Conservation (phyloP, 108 stramenopile genomes). For the Seminavis robusta region DNA sequence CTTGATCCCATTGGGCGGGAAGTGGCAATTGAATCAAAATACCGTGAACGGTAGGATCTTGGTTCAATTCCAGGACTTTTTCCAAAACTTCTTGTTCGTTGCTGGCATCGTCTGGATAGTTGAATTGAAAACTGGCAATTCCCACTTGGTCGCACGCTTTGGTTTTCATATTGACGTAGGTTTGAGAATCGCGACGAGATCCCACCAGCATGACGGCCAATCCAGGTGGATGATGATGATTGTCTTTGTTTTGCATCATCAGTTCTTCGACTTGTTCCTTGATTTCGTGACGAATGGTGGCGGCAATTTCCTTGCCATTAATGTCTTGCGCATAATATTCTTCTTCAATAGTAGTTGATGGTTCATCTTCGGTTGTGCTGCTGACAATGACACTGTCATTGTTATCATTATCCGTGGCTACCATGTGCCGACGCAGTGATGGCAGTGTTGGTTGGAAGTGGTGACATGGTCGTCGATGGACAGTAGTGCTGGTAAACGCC, state of each 20-base stretch:
- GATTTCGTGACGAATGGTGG: constrained; percentile 63
- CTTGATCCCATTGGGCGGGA: constrained; percentile 86
- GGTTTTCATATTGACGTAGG: constrained; percentile 98
- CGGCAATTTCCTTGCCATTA: constrained; percentile 82
- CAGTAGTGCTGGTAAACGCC: no score
- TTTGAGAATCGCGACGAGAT: constrained; percentile 87
- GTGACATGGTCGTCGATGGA: no score
- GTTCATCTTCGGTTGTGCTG: no score
- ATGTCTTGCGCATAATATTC: constrained; percentile 36
- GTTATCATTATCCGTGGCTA: no score
- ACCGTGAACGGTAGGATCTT: constrained; percentile 82
- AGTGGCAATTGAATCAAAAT: constrained; percentile 98
- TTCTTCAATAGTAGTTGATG: no score
- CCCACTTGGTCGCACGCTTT: constrained; percentile 91
- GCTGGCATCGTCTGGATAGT: constrained; percentile 77
- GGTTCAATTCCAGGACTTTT: constrained; percentile 75
- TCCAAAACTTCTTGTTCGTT: constrained; percentile 76
- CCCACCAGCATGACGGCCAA: constrained; percentile 95
- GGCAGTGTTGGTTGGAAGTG: no score
- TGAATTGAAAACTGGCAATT: constrained; percentile 73
- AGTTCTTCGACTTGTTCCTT: constrained; percentile 30
- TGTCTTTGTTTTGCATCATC: no score
- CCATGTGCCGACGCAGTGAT: no score
- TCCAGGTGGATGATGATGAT: no score
- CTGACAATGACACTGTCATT: no score